phyloP scores from a whole-genome alignment of 495 filamentous ascomycete genomes.

The Talaromyces ruber region DNA sequence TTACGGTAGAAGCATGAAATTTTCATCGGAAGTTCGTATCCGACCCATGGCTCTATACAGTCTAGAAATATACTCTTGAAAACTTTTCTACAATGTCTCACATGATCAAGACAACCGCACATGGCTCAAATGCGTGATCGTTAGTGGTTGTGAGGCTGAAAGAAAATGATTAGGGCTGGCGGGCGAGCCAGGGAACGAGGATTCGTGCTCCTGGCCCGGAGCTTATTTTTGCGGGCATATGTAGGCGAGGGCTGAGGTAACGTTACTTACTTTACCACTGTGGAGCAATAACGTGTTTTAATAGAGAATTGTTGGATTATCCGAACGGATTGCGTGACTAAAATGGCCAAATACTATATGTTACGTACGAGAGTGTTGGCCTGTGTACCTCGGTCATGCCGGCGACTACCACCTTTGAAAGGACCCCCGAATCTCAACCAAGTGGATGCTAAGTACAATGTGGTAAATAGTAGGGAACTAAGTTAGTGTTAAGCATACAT shows the following conservation, averaged over 20 bases:
- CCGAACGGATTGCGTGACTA: too few species aligned
- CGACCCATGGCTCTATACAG: neutral
- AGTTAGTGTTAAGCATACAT: neutral
- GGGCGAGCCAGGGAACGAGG: neutral
- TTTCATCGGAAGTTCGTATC: neutral
- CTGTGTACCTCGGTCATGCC: too few species aligned
- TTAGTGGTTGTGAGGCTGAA: neutral
- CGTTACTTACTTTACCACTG: too few species aligned
- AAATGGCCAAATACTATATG: too few species aligned
- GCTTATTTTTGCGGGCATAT: neutral
- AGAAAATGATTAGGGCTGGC: neutral
- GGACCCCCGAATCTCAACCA: too few species aligned
- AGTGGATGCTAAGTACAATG: too few species aligned
- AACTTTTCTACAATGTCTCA: neutral
- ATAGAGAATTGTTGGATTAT: too few species aligned
- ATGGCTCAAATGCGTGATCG: neutral
- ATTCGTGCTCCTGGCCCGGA: neutral
- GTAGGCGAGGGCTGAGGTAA: neutral
- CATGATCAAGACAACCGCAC: neutral
- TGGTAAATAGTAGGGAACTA: too few species aligned
- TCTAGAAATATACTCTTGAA: neutral
- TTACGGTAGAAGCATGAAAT: too few species aligned
- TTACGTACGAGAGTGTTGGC: too few species aligned
- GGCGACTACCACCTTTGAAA: too few species aligned
- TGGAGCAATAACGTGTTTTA: too few species aligned